These are phyloP conservation scores for Neonectria coccinea DNA, from an alignment of 2,329 filamentous ascomycete genomes.

Conservation along the genomic window DNA sequence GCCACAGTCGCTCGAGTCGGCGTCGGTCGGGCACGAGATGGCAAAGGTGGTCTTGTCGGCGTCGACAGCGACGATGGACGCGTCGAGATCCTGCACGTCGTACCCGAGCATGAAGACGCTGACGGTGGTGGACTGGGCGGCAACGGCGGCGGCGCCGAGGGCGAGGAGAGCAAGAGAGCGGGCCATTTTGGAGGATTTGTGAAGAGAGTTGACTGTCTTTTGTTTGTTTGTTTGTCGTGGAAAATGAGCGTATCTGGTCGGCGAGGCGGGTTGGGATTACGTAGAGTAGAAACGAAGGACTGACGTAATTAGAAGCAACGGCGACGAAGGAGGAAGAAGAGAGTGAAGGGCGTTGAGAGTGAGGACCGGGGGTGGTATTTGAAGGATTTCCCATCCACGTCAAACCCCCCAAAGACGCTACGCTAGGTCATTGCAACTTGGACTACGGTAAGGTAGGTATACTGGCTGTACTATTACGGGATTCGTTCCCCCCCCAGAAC, in stretches of 20 bases:
- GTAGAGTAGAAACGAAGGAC: constrained; percentile 16
- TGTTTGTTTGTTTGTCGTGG: not conserved
- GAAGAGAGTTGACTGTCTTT: constrained; percentile 20
- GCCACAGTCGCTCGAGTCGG: constrained; percentile 43
- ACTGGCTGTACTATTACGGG: constrained; percentile 11
- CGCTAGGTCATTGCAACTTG: not conserved
- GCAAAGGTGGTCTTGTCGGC: constrained; percentile 47
- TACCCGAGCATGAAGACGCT: constrained; percentile 44
- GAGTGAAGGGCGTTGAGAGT: not conserved
- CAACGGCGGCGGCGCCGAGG: constrained; percentile 33
- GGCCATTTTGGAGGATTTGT: constrained; percentile 35
- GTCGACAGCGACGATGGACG: constrained; percentile 48
- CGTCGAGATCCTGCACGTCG: constrained; percentile 41
- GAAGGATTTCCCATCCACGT: constrained; percentile 3
- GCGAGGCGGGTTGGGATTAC: not conserved
- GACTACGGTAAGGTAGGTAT: too few relatives aligned
- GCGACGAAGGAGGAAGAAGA: not conserved
- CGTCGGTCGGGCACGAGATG: constrained; percentile 42
- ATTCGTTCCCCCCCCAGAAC: constrained; percentile 17
- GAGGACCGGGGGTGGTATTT: constrained; percentile 17
- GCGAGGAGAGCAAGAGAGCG: constrained; percentile 45
- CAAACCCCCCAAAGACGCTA: constrained; percentile 4
- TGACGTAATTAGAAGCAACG: constrained; percentile 16
- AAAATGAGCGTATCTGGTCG: constrained; percentile 34
- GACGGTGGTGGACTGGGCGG: constrained; percentile 46